A percentile compares a stretch with the other conserved stretches of the same genome.
Evolutionary conservation across 257 asterid species (phyloP).

Genomic region (Asclepias syriaca): DNA sequence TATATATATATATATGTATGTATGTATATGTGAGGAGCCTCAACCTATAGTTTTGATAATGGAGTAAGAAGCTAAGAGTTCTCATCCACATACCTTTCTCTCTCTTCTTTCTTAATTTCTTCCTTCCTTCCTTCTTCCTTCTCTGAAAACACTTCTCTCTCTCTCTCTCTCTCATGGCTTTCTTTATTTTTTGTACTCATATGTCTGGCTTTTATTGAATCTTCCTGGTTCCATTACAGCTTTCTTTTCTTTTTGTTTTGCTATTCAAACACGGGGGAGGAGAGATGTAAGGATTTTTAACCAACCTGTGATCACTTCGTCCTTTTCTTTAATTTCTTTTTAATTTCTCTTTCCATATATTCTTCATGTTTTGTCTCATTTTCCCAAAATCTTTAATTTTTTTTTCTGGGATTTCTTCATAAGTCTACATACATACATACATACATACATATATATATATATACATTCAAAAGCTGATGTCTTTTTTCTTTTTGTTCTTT

Average conservation of each 20-base stretch:
- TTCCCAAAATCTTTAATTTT: neutral
- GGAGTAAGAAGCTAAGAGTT: conserved; percentile 39
- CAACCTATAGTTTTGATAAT: conserved; percentile 49
- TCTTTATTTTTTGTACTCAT: conserved; percentile 33
- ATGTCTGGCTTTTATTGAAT: conserved; percentile 56
- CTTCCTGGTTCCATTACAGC: conserved; percentile 38
- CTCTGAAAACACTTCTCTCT: conserved; percentile 25
- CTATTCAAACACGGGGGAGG: conserved; percentile 17
- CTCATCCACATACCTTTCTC: conserved; percentile 63
- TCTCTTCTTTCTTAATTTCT: conserved; percentile 18
- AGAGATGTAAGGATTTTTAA: conserved; percentile 4
- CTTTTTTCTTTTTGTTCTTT: neutral
- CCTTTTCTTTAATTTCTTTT: neutral
- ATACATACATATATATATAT: too few species aligned
- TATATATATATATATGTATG: neutral
- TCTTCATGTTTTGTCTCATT: conserved; percentile 4
- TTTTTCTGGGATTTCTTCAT: conserved; percentile 1
- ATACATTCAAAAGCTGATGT: too few species aligned
- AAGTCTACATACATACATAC: neutral
- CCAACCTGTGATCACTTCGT: conserved; percentile 8
- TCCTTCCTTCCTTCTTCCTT: conserved; percentile 7
- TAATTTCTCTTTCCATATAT: neutral
- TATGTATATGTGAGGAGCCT: conserved; percentile 15
- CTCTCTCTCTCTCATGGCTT: conserved; percentile 21
- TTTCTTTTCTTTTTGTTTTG: neutral